These are phyloP conservation scores for Spizellomyces sp. DNA, from an alignment of 192 early-diverging fungal genomes.

Conservation along the genomic window DNA sequence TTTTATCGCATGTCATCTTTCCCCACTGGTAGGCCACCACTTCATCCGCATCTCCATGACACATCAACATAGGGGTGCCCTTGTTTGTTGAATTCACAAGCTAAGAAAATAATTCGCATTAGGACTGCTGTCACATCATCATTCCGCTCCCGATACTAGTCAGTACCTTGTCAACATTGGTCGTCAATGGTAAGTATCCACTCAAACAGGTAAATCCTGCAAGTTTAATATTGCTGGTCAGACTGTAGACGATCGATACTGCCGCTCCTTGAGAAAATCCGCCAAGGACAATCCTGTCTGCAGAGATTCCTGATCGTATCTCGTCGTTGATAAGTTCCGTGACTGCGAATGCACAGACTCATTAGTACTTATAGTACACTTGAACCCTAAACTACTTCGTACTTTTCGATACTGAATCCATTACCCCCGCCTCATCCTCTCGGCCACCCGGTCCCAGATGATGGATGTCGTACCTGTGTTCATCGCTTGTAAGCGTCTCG, in stretches of 20 bases:
- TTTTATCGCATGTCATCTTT: slow-evolving; percentile 60
- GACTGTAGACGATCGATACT: slow-evolving; percentile 67
- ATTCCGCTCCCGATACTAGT: background rate
- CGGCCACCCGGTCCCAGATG: slow-evolving; percentile 38
- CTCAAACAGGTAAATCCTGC: slow-evolving; percentile 75
- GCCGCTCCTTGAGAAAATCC: slow-evolving; percentile 94
- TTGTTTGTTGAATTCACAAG: slow-evolving; percentile 29
- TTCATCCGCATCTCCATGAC: slow-evolving; percentile 78
- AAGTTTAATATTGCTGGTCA: slow-evolving; percentile 66
- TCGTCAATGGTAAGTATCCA: slow-evolving; percentile 74
- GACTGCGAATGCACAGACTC: background rate
- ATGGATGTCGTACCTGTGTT: slow-evolving; percentile 73
- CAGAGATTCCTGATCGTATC: slow-evolving; percentile 74
- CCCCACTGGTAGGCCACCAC: slow-evolving; percentile 77
- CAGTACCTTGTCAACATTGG: slow-evolving; percentile 37
- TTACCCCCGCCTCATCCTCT: slow-evolving; percentile 77
- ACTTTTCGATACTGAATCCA: slow-evolving; percentile 49
- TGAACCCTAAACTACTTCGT: too few relatives aligned
- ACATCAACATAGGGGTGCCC: slow-evolving; percentile 78
- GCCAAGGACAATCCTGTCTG: slow-evolving; percentile 84
- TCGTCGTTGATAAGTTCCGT: slow-evolving; percentile 66
- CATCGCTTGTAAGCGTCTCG: background rate
- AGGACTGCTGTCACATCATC: background rate
- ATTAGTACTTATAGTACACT: too few relatives aligned
- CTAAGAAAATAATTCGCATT: background rate